Base-by-base conservation (phyloP, 169 alveolate species). In the Eimeria brunetti region DNA sequence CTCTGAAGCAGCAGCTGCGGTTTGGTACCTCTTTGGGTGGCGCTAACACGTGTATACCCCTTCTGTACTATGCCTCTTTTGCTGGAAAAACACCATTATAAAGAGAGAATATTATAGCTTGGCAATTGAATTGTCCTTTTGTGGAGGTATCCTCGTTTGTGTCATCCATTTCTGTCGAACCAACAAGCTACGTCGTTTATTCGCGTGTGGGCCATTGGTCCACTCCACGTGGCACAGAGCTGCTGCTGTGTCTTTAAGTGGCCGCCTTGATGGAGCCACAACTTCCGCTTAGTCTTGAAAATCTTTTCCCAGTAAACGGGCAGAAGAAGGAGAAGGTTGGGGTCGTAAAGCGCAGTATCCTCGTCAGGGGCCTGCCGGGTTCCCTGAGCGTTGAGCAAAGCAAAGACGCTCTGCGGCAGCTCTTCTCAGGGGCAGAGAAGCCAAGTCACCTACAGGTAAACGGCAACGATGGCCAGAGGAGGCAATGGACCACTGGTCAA, bases 371-470 rank as follows among this genome's bases (percentile, higher is more conserved):
- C 60, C 91, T 85, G 56, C 91, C 91, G 36, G 41, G 24, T 20
- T 38, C 16, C 80, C 62, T 85, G 49, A 71, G 81, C 81, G 24
- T 81, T 5, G 91, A 85, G 33, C 75, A 85, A 81, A 71, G 80
- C 76, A 85, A 22, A 38, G 91, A 85, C 9, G 91, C 80, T 44
- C 91, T 85, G 62, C 62, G 91, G 60, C 58, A 58, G 80, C 91
- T 85, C 46, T 85, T 85, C 51, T 85, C 91, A 0, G 73, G 73
- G 11, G 18, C 7, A 11, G 49, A 53, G 9, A 51, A 36, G 53
- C 24, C 75, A 53, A 56, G 36, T 33, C 33, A 49, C 67, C 44
- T n/a, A 51, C 89, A 81, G 30, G 51, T 53, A 1, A 56, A 81
- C 5, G 33, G 81, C 46, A 62, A 14, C 22, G 38, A 22, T 1